Base-by-base conservation (phyloP, 306 rosid genomes). In the Corylus heterophylla region DNA sequence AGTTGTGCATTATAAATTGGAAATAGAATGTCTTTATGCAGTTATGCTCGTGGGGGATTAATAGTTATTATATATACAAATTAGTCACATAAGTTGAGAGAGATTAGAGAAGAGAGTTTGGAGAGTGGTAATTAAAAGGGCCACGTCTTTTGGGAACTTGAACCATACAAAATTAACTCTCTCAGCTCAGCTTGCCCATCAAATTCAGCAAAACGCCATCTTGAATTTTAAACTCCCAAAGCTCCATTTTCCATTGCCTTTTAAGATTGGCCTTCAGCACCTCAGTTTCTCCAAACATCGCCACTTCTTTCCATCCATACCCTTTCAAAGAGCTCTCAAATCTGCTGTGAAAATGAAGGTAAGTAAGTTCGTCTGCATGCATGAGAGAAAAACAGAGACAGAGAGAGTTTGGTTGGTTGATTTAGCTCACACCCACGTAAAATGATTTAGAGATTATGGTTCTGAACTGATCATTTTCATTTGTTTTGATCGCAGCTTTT, bases 291-390 rank as follows among this genome's bases (percentile, higher is more conserved):
- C 77, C 67, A 62, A 56, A 74, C 63, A 75, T 47, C 62, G 25
- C 49, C 50, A 55, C 55, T 13, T 74, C 56, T 58, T 75, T 68
- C 78, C 16, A 10, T 51, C 2, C 37, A 3, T 1, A 22, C n/a
- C 31, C 63, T 80, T 58, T 63, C 16, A 44, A 9, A 62, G 27
- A 71, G 49, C 74, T 44, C 70, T 16, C 12, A 37, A 4, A 55
- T 4, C n/a, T 56, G 54, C 66, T 64, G 73, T 50, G 83, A 85
- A 80, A 78, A 94, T 94, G 98, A 94, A 89, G 97, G 98, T 92
- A 74, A 80, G 97, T 92, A 74, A 80, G 81, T 54, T 29, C 63
- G 44, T 54, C 16, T 18, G 35, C 35, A 4, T 58, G 31, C 54
- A 11, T 9, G 10, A 61, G 37, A 27, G 67, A 61, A 7, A 59